Conservation (phyloP, 148 eudicot genomes). For the Amaranthus hypochondriacus region DNA sequence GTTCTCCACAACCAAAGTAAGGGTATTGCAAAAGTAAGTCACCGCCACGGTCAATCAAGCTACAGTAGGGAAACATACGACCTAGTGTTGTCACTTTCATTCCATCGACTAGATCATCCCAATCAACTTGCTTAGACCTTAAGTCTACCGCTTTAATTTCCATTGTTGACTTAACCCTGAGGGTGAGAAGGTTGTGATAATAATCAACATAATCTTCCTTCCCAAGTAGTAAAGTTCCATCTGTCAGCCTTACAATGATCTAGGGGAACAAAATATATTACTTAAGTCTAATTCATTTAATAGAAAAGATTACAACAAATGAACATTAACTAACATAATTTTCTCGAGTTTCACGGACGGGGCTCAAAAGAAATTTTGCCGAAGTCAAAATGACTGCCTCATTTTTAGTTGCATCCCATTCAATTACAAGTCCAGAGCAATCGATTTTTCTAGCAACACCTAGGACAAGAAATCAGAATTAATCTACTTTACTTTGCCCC, state of each 20-base stretch:
- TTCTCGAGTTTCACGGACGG: not conserved
- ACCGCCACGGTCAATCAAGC: not conserved
- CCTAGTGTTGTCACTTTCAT: not conserved
- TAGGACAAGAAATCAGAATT: not conserved
- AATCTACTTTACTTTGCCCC: not conserved
- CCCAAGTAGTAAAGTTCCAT: not conserved
- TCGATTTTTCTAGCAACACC: not conserved
- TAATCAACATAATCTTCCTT: constrained; percentile 1
- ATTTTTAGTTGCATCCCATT: not conserved
- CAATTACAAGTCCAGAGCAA: not conserved
- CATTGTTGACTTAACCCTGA: not conserved
- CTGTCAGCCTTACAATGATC: not conserved
- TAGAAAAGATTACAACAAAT: not conserved
- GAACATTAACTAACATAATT: not conserved
- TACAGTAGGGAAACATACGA: not conserved
- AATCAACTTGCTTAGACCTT: not conserved
- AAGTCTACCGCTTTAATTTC: not conserved
- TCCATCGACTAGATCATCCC: not conserved
- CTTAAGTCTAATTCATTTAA: not conserved
- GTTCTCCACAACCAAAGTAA: constrained; percentile 4
- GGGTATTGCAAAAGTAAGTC: not conserved
- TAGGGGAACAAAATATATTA: not conserved
- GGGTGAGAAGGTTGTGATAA: not conserved
- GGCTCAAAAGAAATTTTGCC: not conserved
- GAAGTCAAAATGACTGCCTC: not conserved